Conservation (phyloP, 106 monocot genomes). For the Triglochin maritima region DNA sequence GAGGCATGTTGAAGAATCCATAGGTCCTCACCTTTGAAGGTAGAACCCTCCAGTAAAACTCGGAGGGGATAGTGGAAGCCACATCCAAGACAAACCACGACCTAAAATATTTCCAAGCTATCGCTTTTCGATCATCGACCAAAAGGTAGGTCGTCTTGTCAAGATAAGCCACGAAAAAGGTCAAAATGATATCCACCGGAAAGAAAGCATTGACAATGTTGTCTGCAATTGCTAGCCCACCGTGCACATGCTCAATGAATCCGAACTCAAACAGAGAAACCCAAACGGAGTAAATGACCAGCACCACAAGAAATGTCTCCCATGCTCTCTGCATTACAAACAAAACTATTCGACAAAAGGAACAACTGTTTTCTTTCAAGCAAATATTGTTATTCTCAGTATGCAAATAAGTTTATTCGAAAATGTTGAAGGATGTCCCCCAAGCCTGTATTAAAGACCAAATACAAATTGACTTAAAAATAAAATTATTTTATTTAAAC, state of each 20-base stretch:
- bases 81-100: constrained; percentile 13
- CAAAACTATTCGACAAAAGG: neutral
- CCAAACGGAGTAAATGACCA: constrained; percentile 18
- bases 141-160: constrained; percentile 18
- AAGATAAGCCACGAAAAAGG: constrained; percentile 76
- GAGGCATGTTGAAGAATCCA: constrained; percentile 29
- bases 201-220: constrained; percentile 19
- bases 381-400: neutral
- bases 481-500: no score
- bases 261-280: constrained; percentile 17
- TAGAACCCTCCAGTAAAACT: constrained; percentile 3
- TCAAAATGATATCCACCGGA: constrained; percentile 11
- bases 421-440: no score
- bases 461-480: no score
- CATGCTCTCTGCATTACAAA: constrained; percentile 11
- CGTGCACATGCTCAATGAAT: constrained; percentile 3
- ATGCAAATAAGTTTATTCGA: no score
- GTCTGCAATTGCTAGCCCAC: constrained; percentile 11
- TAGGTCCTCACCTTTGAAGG: neutral
- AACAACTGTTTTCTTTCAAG: neutral
- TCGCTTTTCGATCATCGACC: constrained; percentile 9
- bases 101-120: constrained; percentile 9
- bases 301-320: constrained; percentile 5
- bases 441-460: no score
- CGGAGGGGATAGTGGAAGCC: constrained; percentile 12